These are phyloP conservation scores for Berberis thunbergii DNA, from an alignment of 164 flowering plant species.

Conservation along the genomic window DNA sequence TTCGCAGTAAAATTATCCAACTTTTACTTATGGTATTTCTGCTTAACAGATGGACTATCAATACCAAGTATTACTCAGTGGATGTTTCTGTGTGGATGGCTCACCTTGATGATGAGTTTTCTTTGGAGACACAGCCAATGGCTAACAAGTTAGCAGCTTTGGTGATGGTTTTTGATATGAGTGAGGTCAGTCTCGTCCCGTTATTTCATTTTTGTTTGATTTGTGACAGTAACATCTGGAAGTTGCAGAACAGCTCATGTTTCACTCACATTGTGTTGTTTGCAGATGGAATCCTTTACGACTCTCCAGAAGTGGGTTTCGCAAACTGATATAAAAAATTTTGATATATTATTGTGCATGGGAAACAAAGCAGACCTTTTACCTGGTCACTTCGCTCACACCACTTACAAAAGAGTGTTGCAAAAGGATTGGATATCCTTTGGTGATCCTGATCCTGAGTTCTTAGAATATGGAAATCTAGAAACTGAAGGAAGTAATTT, in stretches of 20 bases:
- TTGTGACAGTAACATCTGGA: background rate
- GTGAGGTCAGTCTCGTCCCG: constrained; percentile 36
- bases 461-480: constrained; percentile 54
- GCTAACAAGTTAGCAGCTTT: constrained; percentile 47
- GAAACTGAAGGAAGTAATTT: constrained; percentile 76
- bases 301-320: constrained; percentile 73
- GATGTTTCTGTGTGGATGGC: constrained; percentile 80
- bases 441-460: constrained; percentile 29
- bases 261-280: constrained; percentile 1
- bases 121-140: constrained; percentile 30
- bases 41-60: constrained; percentile 63
- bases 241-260: background rate
- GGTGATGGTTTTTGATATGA: constrained; percentile 87
- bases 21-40: background rate
- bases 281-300: constrained; percentile 59
- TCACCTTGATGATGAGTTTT: constrained; percentile 59
- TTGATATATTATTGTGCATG: constrained; percentile 75
- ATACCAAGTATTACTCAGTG: constrained; percentile 84
- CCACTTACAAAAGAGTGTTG: constrained; percentile 62
- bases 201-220: background rate
- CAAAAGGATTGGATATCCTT: constrained; percentile 29
- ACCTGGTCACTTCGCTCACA: constrained; percentile 79
- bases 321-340: constrained; percentile 40
- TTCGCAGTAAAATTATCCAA: background rate
- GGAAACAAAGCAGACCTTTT: constrained; percentile 93